Base-by-base conservation (phyloP, 1,139 yeast genomes). In the Candida glucosophila region DNA sequence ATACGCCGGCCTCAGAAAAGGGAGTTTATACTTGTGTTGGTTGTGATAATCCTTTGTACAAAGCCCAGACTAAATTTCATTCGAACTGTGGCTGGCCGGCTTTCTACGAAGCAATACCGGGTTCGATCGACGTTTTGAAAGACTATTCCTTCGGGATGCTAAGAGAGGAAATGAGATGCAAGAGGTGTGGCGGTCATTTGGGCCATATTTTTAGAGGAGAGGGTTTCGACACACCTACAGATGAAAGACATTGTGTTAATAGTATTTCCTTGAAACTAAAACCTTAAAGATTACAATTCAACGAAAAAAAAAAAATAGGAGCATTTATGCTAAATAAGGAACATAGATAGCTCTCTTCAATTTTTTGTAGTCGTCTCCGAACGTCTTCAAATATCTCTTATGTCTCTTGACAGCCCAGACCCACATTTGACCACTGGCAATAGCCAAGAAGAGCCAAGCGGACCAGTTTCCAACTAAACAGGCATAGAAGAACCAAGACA, bases 11-110 rank as follows among this genome's bases (percentile, higher is more conserved):
- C 10, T 47, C 59, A 14, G 44, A 54, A 2, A 39, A 43, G 2
- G 97, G 96, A 1, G 58, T 69, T 4, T 90, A 85, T 48, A 61
- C 62, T 29, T 90, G 99, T 56, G 96, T 80, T 1, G 97, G 78
- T 7, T 90, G 98, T 49, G 67, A 64, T 25, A 61, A 69, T 24
- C 95, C 96, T 6, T 57, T 90, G 20, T 90, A 90, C 52, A 67
- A 68, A 35, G 77, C 95, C 18, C 62, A 67, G 23, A 70, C 95
- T 9, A 90, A 90, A 54, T 90, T 92, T 43, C 75, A 78, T 32
- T 73, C 94, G 12, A 86, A 85, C 29, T 90, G 98, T 52, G 98
- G 98, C 3, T 90, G 98, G 98, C 98, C 98, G 0, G 86, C 96
- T 0, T 90, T 90, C 52, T 88, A 77, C 49, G 79, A 82, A 31